Percentiles rank a stretch among this genome's conserved stretches.
Evolutionary conservation across 2,329 filamentous ascomycete genomes (phyloP).

Genomic region (Rutstroemia sp.): DNA sequence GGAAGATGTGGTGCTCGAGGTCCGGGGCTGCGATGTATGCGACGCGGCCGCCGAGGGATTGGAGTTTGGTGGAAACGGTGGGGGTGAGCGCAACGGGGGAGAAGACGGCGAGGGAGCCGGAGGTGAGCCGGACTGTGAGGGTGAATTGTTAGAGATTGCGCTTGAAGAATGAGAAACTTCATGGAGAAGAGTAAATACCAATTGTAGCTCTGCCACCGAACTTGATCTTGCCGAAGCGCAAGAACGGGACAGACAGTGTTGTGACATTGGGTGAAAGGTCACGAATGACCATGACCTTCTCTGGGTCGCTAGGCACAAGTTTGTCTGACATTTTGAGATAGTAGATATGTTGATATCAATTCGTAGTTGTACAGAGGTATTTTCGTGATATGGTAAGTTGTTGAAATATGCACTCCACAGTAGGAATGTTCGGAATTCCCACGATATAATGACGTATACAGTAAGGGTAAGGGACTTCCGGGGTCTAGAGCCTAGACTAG

Average conservation of each 20-base stretch:
- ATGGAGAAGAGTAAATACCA: slow-evolving; percentile 40
- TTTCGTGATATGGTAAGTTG: not conserved
- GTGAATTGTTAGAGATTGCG: slow-evolving; percentile 1
- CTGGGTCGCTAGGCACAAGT: slow-evolving; percentile 63
- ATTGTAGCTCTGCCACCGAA: slow-evolving; percentile 84
- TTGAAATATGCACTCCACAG: no score
- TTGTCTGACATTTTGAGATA: slow-evolving; percentile 46
- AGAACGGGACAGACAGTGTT: slow-evolving; percentile 77
- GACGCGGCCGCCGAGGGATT: slow-evolving; percentile 61
- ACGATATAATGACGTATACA: no score
- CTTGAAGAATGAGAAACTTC: not conserved
- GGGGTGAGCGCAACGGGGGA: slow-evolving; percentile 82
- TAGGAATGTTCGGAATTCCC: no score
- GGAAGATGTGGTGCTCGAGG: slow-evolving; percentile 89
- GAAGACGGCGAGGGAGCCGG: slow-evolving; percentile 78
- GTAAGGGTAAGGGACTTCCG: no score
- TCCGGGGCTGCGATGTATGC: slow-evolving; percentile 84
- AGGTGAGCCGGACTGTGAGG: slow-evolving; percentile 64
- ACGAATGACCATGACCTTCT: slow-evolving; percentile 84
- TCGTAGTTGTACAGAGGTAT: not conserved
- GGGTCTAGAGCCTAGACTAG: no score
- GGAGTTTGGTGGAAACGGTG: slow-evolving; percentile 57
- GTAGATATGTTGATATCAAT: not conserved
- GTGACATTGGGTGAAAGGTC: slow-evolving; percentile 71
- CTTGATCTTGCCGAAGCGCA: slow-evolving; percentile 69